Evolutionary conservation across 768 basidiomycete genomes (phyloP).

Genomic region (Psilocybe cyanescens): DNA sequence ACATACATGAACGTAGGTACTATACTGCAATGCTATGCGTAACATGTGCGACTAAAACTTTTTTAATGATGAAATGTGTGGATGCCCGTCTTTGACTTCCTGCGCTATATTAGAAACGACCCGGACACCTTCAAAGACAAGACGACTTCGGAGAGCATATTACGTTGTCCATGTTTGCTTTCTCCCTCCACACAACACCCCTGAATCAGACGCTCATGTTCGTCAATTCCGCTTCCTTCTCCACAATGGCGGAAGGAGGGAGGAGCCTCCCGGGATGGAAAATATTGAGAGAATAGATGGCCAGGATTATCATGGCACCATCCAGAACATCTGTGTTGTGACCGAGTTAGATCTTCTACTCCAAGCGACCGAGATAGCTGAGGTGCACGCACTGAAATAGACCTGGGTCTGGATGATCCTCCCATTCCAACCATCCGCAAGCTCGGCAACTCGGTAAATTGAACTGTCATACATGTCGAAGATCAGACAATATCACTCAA

Average conservation of each 20-base stretch:
- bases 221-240: no score
- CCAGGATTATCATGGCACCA: constrained; percentile 34
- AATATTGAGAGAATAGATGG: constrained; percentile 32
- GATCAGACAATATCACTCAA: neutral
- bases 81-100: no score
- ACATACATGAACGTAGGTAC: no score
- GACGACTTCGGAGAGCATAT: no score
- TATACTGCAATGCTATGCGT: no score
- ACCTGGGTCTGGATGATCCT: constrained; percentile 40
- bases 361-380: neutral
- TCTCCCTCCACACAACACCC: no score
- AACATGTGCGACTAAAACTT: no score
- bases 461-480: constrained; percentile 9
- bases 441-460: constrained; percentile 46
- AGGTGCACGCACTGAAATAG: constrained; percentile 25
- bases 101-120: no score
- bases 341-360: neutral
- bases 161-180: no score
- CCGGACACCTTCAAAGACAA: no score
- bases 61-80: no score
- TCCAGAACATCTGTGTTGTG: constrained; percentile 18
- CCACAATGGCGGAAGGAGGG: neutral
- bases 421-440: constrained; percentile 45
- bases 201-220: no score
- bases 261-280: constrained; percentile 26